Conservation (phyloP, 2,329 filamentous ascomycete species). For the Colletotrichum agaves region DNA sequence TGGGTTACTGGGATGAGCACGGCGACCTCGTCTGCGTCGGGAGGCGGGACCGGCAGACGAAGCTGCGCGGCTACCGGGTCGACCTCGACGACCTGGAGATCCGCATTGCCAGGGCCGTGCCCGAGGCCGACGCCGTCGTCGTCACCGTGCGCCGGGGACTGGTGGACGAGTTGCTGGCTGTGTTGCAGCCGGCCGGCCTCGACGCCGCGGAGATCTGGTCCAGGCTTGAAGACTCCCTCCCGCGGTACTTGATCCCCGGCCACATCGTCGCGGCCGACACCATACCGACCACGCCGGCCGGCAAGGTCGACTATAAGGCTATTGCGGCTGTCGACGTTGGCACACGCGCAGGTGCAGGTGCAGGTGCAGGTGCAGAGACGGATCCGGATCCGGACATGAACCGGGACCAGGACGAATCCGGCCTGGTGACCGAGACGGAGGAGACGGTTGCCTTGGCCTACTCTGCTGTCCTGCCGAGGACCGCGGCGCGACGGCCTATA, state of each 20-base stretch:
- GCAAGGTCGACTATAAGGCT: constrained; percentile 48
- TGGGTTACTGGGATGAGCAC: constrained; percentile 45
- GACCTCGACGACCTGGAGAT: constrained; percentile 40
- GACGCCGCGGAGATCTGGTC: too few relatives aligned
- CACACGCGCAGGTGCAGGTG: not conserved
- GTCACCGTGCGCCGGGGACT: too few relatives aligned
- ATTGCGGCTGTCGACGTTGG: constrained; percentile 32
- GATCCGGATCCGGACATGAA: too few relatives aligned
- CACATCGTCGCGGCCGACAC: constrained; percentile 40
- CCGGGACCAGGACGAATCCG: not conserved
- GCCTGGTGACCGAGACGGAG: not conserved
- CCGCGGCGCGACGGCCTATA: constrained; percentile 19
- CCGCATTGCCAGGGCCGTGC: too few relatives aligned
- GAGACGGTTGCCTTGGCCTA: constrained; percentile 12
- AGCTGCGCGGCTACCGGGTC: constrained; percentile 45
- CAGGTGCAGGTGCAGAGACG: too few relatives aligned
- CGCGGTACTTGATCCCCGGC: too few relatives aligned
- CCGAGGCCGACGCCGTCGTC: too few relatives aligned
- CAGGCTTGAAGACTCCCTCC: too few relatives aligned
- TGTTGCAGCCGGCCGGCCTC: constrained; percentile 44
- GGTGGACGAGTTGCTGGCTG: constrained; percentile 44
- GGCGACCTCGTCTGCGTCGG: constrained; percentile 50
- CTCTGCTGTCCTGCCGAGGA: constrained; percentile 34
- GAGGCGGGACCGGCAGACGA: constrained; percentile 49
- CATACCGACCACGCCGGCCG: constrained; percentile 45